Conservation (phyloP, 441 rosid genomes). For the Sinapis alba region DNA sequence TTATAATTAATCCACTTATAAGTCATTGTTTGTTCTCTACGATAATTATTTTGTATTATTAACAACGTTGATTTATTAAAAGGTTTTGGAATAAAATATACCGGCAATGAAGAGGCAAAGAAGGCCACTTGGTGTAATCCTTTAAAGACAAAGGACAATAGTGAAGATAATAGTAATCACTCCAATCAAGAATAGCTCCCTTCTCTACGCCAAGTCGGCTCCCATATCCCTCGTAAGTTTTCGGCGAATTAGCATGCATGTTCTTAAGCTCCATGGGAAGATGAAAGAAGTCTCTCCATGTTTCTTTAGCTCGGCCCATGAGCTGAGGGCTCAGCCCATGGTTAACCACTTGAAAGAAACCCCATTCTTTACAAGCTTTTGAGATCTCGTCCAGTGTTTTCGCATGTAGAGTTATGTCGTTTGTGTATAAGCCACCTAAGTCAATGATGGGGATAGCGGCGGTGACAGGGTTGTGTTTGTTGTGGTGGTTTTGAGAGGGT, state of each 20-base stretch:
- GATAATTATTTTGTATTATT: not conserved
- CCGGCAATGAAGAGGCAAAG: slow-evolving; percentile 59
- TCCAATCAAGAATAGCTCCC: slow-evolving; percentile 89
- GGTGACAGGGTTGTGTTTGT: slow-evolving; percentile 20
- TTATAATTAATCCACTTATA: not conserved
- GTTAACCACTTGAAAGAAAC: slow-evolving; percentile 81
- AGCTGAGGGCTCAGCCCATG: slow-evolving; percentile 64
- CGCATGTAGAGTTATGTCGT: slow-evolving; percentile 22
- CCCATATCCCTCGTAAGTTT: slow-evolving; percentile 87
- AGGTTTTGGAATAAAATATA: slow-evolving; percentile 20
- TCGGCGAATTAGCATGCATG: slow-evolving; percentile 67
- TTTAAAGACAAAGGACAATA: slow-evolving; percentile 57
- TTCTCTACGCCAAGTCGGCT: slow-evolving; percentile 79
- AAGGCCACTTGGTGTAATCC: slow-evolving; percentile 76
- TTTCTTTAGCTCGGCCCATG: slow-evolving; percentile 59
- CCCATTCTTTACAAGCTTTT: slow-evolving; percentile 68
- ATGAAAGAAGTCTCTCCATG: slow-evolving; percentile 75
- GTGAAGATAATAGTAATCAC: slow-evolving; percentile 82
- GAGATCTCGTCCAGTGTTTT: slow-evolving; percentile 43
- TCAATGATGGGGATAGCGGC: slow-evolving; percentile 67
- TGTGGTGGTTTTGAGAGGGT: not conserved
- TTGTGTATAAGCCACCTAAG: slow-evolving; percentile 37
- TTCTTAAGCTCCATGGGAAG: slow-evolving; percentile 72
- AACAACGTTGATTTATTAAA: not conserved
- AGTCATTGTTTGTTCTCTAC: not conserved